These are phyloP conservation scores for Cryptococcus hybrid DNA, from an alignment of 1,284 basidiomycete genomes.

Conservation along the genomic window DNA sequence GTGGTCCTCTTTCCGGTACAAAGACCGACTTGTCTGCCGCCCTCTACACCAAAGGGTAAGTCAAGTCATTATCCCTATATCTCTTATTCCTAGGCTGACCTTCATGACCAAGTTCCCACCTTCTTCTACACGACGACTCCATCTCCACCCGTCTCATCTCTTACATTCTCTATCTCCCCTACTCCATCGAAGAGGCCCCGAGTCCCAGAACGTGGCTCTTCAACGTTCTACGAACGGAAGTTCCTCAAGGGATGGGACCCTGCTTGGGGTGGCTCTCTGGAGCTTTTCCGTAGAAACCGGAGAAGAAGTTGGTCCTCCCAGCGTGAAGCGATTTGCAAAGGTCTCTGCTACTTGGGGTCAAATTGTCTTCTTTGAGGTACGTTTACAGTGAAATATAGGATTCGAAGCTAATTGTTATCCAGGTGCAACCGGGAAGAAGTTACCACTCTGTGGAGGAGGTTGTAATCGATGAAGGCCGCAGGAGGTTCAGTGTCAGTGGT, in stretches of 20 bases:
- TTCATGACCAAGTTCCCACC: conserved; percentile 63
- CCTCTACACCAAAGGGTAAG: conserved; percentile 73
- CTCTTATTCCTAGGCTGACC: conserved; percentile 1
- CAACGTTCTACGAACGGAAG: conserved; percentile 31
- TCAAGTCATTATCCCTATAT: no score
- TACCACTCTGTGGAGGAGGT: conserved; percentile 99
- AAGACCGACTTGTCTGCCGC: conserved; percentile 98
- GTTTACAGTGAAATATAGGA: conserved; percentile 42
- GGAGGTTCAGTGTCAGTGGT: conserved; percentile 85
- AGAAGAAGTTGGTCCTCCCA: conserved; percentile 46
- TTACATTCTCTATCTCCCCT: conserved; percentile 96
- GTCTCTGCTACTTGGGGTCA: conserved; percentile 78
- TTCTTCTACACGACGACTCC: conserved; percentile 97
- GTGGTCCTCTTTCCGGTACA: conserved; percentile 81
- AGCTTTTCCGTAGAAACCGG: conserved; percentile 65
- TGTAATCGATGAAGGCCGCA: conserved; percentile 69
- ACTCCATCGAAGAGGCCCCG: conserved; percentile 63
- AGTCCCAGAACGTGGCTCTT: conserved; percentile 19
- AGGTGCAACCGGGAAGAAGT: conserved; percentile 71
- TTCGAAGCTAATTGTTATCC: conserved; percentile 27
- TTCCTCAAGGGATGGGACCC: conserved; percentile 61
- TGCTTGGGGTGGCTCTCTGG: conserved; percentile 90
- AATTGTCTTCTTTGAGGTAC: conserved; percentile 84
- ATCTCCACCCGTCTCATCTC: conserved; percentile 93
- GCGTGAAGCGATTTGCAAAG: conserved; percentile 36